Evolutionary conservation across 2,329 filamentous ascomycete species (phyloP), one percentile per base, ranked within the genome.

Genomic region (Colletotrichum cuscutae): DNA sequence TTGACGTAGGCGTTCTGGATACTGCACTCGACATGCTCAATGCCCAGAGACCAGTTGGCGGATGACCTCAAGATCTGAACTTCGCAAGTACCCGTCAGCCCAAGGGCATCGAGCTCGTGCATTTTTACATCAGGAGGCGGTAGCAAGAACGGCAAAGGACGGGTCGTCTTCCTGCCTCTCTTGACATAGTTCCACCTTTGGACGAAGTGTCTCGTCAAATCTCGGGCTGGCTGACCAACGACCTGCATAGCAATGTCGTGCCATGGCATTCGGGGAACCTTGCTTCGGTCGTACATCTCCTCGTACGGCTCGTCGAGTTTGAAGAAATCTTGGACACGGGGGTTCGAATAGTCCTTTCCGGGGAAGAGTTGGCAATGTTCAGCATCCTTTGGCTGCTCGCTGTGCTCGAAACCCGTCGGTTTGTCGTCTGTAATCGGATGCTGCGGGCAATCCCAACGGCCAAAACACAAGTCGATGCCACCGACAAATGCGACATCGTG

Each of bases 211-310:
- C 97, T 91, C 2, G 95, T 98, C 74, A 98, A 86, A 83, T 99
- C 97, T 76, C 97, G 90, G 13, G 97, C 96, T 3, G 97, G 97
- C 81, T 98, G 97, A 4, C 97, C 97, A 56, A 98, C 95, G 54
- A 99, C 92, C 82, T 98, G 97, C 97, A 99, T 98, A 3, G 93
- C 91, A 74, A 99, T 95, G 81, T 99, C 97, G 79, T 99, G 97
- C 97, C 97, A 99, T 1, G 97, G 96, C 97, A 98, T 99, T 74
- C 97, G 89, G 1, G 97, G 95, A 22, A 96, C 90, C 80, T 93
- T 93, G 73, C 91, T 93, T 68, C 97, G 92, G 82, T 98, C 95
- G 79, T 98, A 99, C 97, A 98, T 98, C 82, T 99, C 97, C 79
- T 98, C 97, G 78, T 98, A 98, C 1, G 97, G 97, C 81, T 97